Base-by-base conservation (phyloP, 208 protist genomes). In the Naegleria lovaniensis region DNA sequence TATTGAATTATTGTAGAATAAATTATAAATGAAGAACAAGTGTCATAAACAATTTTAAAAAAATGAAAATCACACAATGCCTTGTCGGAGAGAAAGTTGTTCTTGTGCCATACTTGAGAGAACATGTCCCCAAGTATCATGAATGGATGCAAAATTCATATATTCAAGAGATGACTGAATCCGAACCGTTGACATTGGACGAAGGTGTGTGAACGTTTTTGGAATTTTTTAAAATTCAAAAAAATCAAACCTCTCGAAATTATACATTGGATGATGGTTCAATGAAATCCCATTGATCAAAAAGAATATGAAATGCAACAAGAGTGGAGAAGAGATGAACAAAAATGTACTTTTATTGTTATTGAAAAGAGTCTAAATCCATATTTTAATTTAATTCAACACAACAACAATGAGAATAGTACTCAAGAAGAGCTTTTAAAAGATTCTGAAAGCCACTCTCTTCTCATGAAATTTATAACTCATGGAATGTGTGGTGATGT, bases 331-430 rank as follows among this genome's bases (percentile, higher is more conserved):
- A 88, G 91, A 13, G 94, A 96, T 0, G 91, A 91, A 5, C 95
- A 97, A 67, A 98, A 98, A 90, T 91, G 97, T 15, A 97, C 96
- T n/a, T 98, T 97, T 79, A 97, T 97, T 75, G 25, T 97, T 40
- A 90, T 96, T 13, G 95, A 93, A 0, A 95, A 93, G 6, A 55
- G 75, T 48, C 41, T 90, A 15, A 22, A 52, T 40, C 16, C 6
- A 59, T 58, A 40, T 79, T 76, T 29, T 75, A 33, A 33, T 91
- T 9, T 83, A 1, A 40, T 55, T 11, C 25, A n/a, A 6, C 29
- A 22, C 36, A 2, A 13, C 9, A 48, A 91, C 48, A n/a, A 91
- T 9, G 13, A 91, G 33, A 33, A n/a, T n/a, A n/a, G n/a, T n/a
- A n/a, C n/a, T n/a, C n/a, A n/a, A n/a, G n/a, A n/a, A n/a, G n/a